Evolutionary conservation across 495 filamentous ascomycete species (phyloP).

Genomic region (Neurospora terricola): DNA sequence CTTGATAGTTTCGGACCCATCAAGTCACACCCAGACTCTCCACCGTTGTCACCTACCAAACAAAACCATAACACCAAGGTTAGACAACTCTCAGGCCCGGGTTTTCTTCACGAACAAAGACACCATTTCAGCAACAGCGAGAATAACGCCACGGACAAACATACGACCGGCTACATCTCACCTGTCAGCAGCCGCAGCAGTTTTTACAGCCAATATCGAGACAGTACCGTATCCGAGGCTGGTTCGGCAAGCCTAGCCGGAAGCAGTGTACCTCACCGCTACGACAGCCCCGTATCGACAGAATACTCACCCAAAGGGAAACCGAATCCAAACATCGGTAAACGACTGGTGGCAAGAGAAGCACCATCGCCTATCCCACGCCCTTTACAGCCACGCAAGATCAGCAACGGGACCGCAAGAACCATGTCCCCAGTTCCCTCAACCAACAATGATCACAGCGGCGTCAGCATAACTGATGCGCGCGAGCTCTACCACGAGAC

Average conservation of each 20-base stretch:
- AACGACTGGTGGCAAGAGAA: not conserved
- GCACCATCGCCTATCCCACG: not conserved
- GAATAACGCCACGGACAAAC: not conserved
- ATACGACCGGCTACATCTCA: constrained; percentile 5
- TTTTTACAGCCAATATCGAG: constrained; percentile 5
- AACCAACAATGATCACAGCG: not conserved
- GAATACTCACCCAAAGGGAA: not conserved
- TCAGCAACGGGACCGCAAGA: not conserved
- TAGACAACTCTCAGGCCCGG: constrained; percentile 13
- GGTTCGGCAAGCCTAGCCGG: not conserved
- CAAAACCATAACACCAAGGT: constrained; percentile 14
- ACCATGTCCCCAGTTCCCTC: not conserved
- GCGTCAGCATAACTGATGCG: not conserved
- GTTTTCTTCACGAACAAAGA: not conserved
- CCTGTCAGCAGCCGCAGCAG: constrained; percentile 12
- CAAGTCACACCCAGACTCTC: not conserved
- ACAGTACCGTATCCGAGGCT: not conserved
- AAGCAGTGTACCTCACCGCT: not conserved
- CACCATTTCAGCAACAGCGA: not conserved
- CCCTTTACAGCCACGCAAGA: not conserved
- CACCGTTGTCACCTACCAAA: constrained; percentile 6
- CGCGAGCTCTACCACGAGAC: constrained; percentile 16
- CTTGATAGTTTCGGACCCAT: not conserved
- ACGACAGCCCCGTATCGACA: not conserved
- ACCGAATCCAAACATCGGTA: not conserved